Evolutionary conservation across 805 yeast species (phyloP).

Genomic region (Pichia nakasei): DNA sequence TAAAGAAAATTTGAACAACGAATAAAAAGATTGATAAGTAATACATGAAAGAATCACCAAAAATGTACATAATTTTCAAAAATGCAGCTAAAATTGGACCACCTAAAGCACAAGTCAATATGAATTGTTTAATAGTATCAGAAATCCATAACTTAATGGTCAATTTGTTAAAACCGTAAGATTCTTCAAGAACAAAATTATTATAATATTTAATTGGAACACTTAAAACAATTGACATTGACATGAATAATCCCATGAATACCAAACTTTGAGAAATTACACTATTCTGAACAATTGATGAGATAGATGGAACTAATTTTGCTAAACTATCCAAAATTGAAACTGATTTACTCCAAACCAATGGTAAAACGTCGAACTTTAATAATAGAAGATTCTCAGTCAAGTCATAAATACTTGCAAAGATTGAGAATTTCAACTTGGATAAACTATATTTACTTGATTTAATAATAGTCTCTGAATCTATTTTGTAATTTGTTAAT

Average conservation of each 20-base stretch:
- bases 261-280: constrained; percentile 64
- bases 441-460: constrained; percentile 75
- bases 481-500: constrained; percentile 45
- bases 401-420: constrained; percentile 42
- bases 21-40: constrained; percentile 70
- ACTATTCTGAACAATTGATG: constrained; percentile 32
- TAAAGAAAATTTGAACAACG: constrained; percentile 59
- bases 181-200: constrained; percentile 85
- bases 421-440: constrained; percentile 60
- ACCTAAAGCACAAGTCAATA: constrained; percentile 50
- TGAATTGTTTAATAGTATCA: constrained; percentile 57
- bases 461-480: constrained; percentile 63
- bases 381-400: constrained; percentile 50
- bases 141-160: constrained; percentile 63
- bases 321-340: constrained; percentile 13
- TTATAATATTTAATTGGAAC: constrained; percentile 68
- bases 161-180: constrained; percentile 86
- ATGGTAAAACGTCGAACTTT: constrained; percentile 56
- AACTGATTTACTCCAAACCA: constrained; percentile 39
- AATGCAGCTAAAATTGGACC: constrained; percentile 67
- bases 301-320: constrained; percentile 13
- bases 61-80: constrained; percentile 71
- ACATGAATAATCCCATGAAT: constrained; percentile 44
- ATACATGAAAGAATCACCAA: constrained; percentile 72
- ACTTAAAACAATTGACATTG: constrained; percentile 42